Evolutionary conservation across 1,284 basidiomycete genomes (phyloP).

Genomic region (Rhodotorula sp.): DNA sequence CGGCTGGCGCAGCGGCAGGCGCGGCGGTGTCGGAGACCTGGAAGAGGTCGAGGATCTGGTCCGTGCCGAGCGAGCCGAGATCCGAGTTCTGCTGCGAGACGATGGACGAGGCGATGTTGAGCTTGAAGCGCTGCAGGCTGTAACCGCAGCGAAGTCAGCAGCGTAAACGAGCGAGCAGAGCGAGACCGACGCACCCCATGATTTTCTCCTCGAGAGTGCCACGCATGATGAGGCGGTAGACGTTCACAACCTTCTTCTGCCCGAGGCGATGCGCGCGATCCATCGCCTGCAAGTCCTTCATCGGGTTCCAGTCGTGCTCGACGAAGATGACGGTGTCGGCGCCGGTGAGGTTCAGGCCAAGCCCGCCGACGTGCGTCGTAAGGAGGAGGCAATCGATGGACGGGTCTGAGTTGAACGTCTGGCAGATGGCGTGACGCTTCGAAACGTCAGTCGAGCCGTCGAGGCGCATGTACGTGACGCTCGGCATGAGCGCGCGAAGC

Average conservation of each 20-base stretch:
- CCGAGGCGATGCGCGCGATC: conserved; percentile 97
- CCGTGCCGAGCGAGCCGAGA: conserved; percentile 92
- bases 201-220: conserved; percentile 99
- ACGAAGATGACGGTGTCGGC: conserved; percentile 99
- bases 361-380: conserved; percentile 94
- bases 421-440: conserved; percentile 92
- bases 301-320: conserved; percentile 99
- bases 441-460: conserved; percentile 86
- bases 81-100: conserved; percentile 97
- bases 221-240: conserved; percentile 94
- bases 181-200: conserved; percentile 68
- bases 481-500: conserved; percentile 89
- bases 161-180: not conserved
- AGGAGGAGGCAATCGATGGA: conserved; percentile 95
- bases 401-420: conserved; percentile 97
- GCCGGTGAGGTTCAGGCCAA: conserved; percentile 94
- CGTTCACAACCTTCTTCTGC: conserved; percentile 98
- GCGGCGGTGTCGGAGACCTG: conserved; percentile 30
- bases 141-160: not conserved
- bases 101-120: conserved; percentile 95
- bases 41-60: conserved; percentile 94
- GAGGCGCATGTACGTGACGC: conserved; percentile 95
- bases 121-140: conserved; percentile 95
- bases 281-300: conserved; percentile 99
- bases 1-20: conserved; percentile 14